Percentiles rank a stretch among this genome's conserved stretches.
phyloP scores from a whole-genome alignment of 495 filamentous ascomycete genomes.

The Choiromyces venosus region DNA sequence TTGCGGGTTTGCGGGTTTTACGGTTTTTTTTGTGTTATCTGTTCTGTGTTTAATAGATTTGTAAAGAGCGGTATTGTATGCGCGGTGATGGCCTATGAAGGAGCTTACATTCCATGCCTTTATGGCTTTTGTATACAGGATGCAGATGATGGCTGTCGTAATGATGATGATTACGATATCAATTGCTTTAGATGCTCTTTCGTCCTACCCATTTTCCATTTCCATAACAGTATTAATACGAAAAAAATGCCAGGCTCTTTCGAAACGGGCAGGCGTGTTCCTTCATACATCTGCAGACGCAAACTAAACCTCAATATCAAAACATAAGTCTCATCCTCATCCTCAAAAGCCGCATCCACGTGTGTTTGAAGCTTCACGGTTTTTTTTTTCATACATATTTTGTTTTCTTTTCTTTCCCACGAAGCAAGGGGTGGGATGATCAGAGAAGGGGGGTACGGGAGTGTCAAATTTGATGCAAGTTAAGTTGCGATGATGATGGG shows the following conservation, averaged over 20 bases:
- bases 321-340: neutral
- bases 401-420: neutral
- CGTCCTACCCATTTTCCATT: neutral
- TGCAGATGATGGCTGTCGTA: neutral
- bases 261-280: neutral
- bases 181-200: neutral
- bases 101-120: neutral
- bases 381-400: too few species aligned
- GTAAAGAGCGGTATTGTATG: neutral
- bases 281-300: neutral
- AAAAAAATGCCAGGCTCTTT: neutral
- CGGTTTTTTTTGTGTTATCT: neutral
- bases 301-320: neutral
- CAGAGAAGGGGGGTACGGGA: neutral
- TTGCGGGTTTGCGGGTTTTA: neutral
- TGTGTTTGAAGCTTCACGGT: neutral
- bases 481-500: neutral
- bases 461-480: neutral
- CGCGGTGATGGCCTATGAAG: neutral
- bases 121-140: neutral
- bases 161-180: neutral
- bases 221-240: neutral
- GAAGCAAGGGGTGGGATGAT: neutral
- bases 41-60: neutral
- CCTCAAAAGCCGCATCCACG: constrained; percentile 1